Evolutionary conservation across 2,329 filamentous ascomycete genomes (phyloP), one percentile per base, ranked within the genome.

Genomic region (Corniculantispora saksenae): DNA sequence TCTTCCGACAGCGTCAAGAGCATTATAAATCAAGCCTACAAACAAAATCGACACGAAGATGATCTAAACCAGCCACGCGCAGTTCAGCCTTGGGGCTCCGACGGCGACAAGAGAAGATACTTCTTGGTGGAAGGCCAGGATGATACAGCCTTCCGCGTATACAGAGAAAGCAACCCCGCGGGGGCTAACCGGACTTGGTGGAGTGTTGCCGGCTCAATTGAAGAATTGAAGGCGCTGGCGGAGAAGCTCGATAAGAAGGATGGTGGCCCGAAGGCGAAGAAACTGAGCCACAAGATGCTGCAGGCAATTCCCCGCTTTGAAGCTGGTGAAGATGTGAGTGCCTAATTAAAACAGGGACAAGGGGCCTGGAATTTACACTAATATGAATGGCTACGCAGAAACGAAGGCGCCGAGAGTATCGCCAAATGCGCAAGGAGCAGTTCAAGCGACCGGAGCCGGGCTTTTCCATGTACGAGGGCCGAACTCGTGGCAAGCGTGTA

Each of bases 111-210:
- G 81, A 89, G 95, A 64, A 89, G 93, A 66, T 99, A 98, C 78
- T 99, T 91, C 81, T 83, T 99, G 56, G 87, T 99, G 67, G 95
- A 99, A 78, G 95, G 95, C 15, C 87, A 92, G 70, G 94, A 98
- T 71, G 94, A 99, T 77, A 98, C 94, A 3, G 86, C 91, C 67
- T 99, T 99, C 77, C 88, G 95, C 68, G 86, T 99, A 53, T 99
- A 99, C 77, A 87, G 95, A 61, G 95, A 99, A 78, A 94, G 92
- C 78, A 96, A 97, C 72, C 91, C 92, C 15, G 88, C 89, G 6
- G 85, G 90, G 38, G 86, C 91, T 54, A 90, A 90, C 67, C 80
- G 88, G 67, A 93, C 92, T 27, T 99, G 95, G 95, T 93, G 92
- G 86, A 97, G 90, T 73, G 89, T 98, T 50, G 95, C 95, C 19